Percentiles rank a stretch among this genome's conserved stretches.
Conservation (phyloP, 305 asterid species). For the Plantago coronopus region DNA sequence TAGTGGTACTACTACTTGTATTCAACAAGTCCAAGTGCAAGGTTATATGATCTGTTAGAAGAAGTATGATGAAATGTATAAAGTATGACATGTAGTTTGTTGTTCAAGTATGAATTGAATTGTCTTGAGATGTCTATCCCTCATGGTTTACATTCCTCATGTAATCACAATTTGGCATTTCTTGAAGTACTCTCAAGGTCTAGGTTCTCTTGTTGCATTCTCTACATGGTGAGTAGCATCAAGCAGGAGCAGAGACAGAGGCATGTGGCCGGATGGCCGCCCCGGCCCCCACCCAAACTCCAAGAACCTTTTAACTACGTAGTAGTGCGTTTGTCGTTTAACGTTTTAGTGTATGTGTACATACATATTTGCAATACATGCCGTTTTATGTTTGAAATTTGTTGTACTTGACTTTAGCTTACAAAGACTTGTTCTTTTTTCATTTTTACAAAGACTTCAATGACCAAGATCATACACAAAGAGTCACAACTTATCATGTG, state of each 20-base stretch:
- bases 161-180: not conserved
- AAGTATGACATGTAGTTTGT: constrained; percentile 17
- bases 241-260: too few relatives aligned
- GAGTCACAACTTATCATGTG: not conserved
- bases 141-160: constrained; percentile 6
- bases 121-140: constrained; percentile 12
- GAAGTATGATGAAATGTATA: constrained; percentile 16
- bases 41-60: constrained; percentile 8
- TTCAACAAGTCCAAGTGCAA: constrained; percentile 22
- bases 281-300: too few relatives aligned
- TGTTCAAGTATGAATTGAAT: constrained; percentile 15
- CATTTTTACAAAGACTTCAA: too few relatives aligned
- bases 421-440: too few relatives aligned
- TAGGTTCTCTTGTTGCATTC: not conserved
- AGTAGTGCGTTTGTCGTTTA: too few relatives aligned
- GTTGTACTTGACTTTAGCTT: too few relatives aligned
- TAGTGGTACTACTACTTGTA: not conserved
- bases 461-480: not conserved
- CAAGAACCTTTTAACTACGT: too few relatives aligned
- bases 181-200: not conserved
- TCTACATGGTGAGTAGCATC: not conserved
- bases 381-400: too few relatives aligned
- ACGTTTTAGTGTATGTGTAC: too few relatives aligned
- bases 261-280: too few relatives aligned
- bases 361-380: too few relatives aligned